A percentile compares a stretch with the other conserved stretches of the same genome.
phyloP scores from a whole-genome alignment of 2,329 filamentous ascomycete genomes.

The Botrytis squamosa region DNA sequence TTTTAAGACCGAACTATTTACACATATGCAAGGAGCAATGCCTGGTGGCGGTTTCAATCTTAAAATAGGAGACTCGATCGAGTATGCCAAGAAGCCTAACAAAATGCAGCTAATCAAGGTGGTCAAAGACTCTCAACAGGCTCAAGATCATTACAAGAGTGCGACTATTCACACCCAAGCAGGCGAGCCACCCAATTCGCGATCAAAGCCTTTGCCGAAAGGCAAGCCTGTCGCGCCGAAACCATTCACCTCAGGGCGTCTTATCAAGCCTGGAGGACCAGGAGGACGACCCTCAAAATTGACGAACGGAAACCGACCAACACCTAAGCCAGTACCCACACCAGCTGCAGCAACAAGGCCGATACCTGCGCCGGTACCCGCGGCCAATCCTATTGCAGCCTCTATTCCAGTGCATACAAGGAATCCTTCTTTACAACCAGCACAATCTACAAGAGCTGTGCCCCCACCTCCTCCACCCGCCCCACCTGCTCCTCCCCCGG shows the following conservation, averaged over 20 bases:
- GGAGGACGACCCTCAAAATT: constrained; percentile 75
- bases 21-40: constrained; percentile 79
- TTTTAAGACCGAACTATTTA: constrained; percentile 96
- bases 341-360: constrained; percentile 24
- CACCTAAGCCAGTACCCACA: constrained; percentile 35
- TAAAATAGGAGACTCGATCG: constrained; percentile 79
- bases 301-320: constrained; percentile 44
- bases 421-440: constrained; percentile 42
- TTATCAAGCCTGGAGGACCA: constrained; percentile 88
- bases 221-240: constrained; percentile 82
- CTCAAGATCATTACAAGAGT: constrained; percentile 90
- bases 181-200: constrained; percentile 79
- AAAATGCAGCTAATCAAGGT: constrained; percentile 89
- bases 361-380: constrained; percentile 18
- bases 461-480: constrained; percentile 56
- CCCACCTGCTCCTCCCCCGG: constrained; percentile 65
- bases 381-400: constrained; percentile 31
- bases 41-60: constrained; percentile 73
- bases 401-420: constrained; percentile 53
- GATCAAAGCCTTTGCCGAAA: constrained; percentile 81
- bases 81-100: constrained; percentile 97
- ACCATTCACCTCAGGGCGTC: constrained; percentile 88
- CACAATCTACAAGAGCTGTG: constrained; percentile 48
- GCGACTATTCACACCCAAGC: constrained; percentile 81
- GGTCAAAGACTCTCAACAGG: constrained; percentile 76